These are phyloP conservation scores for Helianthus annuus DNA, from an alignment of 129 eudicot species.

Conservation along the genomic window HanXRQr2.0-SUNRISE NC_035438.2:31521589-31522088, in stretches of 20 bases:
- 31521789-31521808: slow-evolving; percentile 80
- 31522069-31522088: no score
- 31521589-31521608: slow-evolving; percentile 98
- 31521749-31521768: slow-evolving; percentile 74
- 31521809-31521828: slow-evolving; percentile 17
- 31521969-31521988: no score
- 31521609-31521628: slow-evolving; percentile 93
- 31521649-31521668: slow-evolving; percentile 70
- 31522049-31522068: no score
- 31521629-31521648: slow-evolving; percentile 91
- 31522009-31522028: no score
- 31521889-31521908: neutral
- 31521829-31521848: slow-evolving; percentile 15
- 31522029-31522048: no score
- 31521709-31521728: slow-evolving; percentile 12
- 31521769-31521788: slow-evolving; percentile 93
- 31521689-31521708: slow-evolving; percentile 6
- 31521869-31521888: neutral
- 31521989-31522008: no score
- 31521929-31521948: no score
- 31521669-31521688: slow-evolving; percentile 11
- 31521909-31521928: neutral
- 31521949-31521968: no score
- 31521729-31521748: slow-evolving; percentile 45
- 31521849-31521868: neutral